Evolutionary conservation across 2,329 filamentous ascomycete genomes (phyloP).

Genomic region (Mycosphaerella arachidis): DNA sequence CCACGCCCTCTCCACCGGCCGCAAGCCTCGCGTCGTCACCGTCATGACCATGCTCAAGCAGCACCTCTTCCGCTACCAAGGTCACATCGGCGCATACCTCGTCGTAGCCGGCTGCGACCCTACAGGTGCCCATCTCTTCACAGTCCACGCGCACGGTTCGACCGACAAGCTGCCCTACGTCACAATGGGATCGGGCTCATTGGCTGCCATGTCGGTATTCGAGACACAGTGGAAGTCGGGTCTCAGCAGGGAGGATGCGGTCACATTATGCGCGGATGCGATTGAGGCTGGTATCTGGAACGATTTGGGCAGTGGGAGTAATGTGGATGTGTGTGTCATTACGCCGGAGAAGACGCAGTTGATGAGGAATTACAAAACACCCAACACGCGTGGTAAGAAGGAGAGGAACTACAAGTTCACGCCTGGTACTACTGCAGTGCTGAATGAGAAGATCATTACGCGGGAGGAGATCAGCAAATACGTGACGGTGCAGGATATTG

Average conservation of each 20-base stretch:
- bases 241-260: conserved; percentile 72
- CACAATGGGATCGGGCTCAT: conserved; percentile 94
- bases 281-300: conserved; percentile 98
- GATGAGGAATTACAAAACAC: conserved; percentile 86
- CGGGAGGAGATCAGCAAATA: conserved; percentile 93
- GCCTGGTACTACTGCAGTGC: conserved; percentile 86
- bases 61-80: conserved; percentile 97
- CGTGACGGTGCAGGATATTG: conserved; percentile 77
- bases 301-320: conserved; percentile 92
- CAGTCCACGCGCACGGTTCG: conserved; percentile 94
- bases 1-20: conserved; percentile 91
- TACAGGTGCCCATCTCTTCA: conserved; percentile 91
- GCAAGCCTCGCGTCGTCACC: conserved; percentile 93
- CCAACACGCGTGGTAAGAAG: conserved; percentile 88
- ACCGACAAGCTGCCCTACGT: conserved; percentile 99
- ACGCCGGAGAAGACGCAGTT: conserved; percentile 91
- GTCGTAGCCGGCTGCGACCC: conserved; percentile 96
- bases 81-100: conserved; percentile 94
- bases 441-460: conserved; percentile 94
- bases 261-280: conserved; percentile 76
- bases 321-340: conserved; percentile 95
- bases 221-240: conserved; percentile 89
- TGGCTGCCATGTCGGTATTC: conserved; percentile 97
- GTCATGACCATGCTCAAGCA: conserved; percentile 99
- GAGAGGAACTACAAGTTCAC: conserved; percentile 88